Evolutionary conservation across 768 basidiomycete species (phyloP).

Genomic region (Hericium alpestre): DNA sequence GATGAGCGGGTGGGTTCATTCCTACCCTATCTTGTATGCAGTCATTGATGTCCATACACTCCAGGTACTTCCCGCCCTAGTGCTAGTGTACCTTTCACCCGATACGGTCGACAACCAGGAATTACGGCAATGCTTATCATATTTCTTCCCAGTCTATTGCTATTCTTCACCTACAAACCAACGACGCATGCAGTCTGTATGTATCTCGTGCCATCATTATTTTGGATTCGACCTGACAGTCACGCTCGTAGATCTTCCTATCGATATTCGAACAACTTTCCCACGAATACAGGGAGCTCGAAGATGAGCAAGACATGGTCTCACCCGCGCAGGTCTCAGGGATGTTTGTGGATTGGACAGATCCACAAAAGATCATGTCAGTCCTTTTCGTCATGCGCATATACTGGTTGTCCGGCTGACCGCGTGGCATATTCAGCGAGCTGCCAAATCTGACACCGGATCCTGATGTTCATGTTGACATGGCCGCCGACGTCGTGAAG

Average conservation of each 20-base stretch:
- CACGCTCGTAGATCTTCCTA: slow-evolving; percentile 49
- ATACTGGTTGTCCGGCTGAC: neutral
- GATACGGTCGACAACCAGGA: slow-evolving; percentile 73
- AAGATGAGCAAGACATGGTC: slow-evolving; percentile 68
- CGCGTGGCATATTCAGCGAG: slow-evolving; percentile 22
- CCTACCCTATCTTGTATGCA: neutral
- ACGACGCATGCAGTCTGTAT: slow-evolving; percentile 53
- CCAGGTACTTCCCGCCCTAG: slow-evolving; percentile 39
- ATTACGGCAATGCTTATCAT: slow-evolving; percentile 74
- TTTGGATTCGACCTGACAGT: neutral
- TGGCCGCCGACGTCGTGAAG: slow-evolving; percentile 43
- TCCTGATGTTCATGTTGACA: slow-evolving; percentile 40
- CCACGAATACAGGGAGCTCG: slow-evolving; percentile 48
- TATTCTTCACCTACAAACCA: slow-evolving; percentile 74
- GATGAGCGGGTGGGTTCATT: slow-evolving; percentile 51
- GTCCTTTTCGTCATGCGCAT: slow-evolving; percentile 9
- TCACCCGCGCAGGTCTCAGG: slow-evolving; percentile 60
- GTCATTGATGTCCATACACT: neutral
- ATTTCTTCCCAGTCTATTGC: slow-evolving; percentile 81
- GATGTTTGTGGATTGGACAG: slow-evolving; percentile 84
- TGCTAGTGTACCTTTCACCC: slow-evolving; percentile 65
- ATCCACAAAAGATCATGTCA: slow-evolving; percentile 62
- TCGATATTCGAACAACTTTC: slow-evolving; percentile 53
- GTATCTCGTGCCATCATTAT: slow-evolving; percentile 20
- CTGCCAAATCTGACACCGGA: slow-evolving; percentile 29